Conservation (phyloP, 306 rosid species). For the Castanea crenata region DNA sequence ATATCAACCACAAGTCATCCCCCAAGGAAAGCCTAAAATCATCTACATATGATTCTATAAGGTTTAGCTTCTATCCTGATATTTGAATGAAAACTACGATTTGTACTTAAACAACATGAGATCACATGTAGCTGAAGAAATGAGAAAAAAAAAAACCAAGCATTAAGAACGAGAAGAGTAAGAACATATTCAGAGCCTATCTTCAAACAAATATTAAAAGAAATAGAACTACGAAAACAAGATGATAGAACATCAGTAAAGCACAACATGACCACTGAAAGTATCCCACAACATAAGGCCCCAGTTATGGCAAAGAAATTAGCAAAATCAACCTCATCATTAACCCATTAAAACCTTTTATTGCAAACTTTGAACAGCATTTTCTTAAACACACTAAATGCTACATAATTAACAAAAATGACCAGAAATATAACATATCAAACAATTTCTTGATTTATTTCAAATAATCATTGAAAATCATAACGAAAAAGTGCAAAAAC, state of each 20-base stretch:
- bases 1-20: background rate
- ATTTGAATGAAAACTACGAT: background rate
- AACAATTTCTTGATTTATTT: background rate
- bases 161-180: background rate
- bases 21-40: background rate
- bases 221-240: background rate
- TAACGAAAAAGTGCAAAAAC: background rate
- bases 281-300: background rate
- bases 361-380: background rate
- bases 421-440: background rate
- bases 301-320: background rate
- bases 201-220: background rate
- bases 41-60: background rate
- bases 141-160: background rate
- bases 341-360: background rate
- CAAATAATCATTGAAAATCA: background rate
- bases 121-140: background rate
- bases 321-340: background rate
- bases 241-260: background rate
- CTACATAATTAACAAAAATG: background rate
- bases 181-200: background rate
- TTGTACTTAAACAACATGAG: background rate
- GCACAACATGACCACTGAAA: background rate
- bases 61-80: background rate
- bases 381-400: background rate